A percentile compares a stretch with the other conserved stretches of the same genome.
Conservation (phyloP, 495 filamentous ascomycete genomes). For the Tuber magnatum region DNA sequence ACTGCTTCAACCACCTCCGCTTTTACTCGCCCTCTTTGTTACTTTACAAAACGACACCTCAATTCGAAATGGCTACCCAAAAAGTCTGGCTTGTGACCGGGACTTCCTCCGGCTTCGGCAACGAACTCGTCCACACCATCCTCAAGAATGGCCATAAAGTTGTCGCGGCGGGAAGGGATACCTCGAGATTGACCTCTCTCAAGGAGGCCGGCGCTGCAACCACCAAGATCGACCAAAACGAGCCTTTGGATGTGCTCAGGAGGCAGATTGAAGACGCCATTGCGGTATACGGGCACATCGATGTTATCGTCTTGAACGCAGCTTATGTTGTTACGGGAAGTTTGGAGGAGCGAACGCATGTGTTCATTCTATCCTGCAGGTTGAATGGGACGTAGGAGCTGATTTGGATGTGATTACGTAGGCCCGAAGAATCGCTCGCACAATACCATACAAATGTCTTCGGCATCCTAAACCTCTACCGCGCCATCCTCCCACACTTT, state of each 20-base stretch:
- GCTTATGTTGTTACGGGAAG: conserved; percentile 44
- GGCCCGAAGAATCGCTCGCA: conserved; percentile 42
- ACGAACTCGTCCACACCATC: conserved; percentile 44
- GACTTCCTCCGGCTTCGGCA: conserved; percentile 48
- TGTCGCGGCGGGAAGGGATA: conserved; percentile 51
- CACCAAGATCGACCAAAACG: conserved; percentile 47
- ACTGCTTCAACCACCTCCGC: background rate
- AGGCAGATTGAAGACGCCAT: conserved; percentile 44
- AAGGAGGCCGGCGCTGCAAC: conserved; percentile 45
- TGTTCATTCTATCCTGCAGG: conserved; percentile 6
- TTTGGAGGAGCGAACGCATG: conserved; percentile 46
- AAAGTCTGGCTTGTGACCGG: conserved; percentile 51
- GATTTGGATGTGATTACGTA: conserved; percentile 5
- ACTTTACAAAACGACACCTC: background rate
- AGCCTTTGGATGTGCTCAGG: conserved; percentile 41
- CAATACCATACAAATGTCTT: conserved; percentile 50
- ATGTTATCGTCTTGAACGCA: conserved; percentile 52
- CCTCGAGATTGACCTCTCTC: conserved; percentile 44
- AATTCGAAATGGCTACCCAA: conserved; percentile 20
- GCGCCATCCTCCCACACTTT: conserved; percentile 48
- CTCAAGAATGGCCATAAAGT: conserved; percentile 51
- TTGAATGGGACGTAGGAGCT: background rate
- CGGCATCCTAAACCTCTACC: conserved; percentile 47
- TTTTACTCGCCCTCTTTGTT: background rate
- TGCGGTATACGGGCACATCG: conserved; percentile 45